Evolutionary conservation across 306 rosid genomes (phyloP), one percentile per base, ranked within the genome.

Genomic region (Alnus rubra): DNA sequence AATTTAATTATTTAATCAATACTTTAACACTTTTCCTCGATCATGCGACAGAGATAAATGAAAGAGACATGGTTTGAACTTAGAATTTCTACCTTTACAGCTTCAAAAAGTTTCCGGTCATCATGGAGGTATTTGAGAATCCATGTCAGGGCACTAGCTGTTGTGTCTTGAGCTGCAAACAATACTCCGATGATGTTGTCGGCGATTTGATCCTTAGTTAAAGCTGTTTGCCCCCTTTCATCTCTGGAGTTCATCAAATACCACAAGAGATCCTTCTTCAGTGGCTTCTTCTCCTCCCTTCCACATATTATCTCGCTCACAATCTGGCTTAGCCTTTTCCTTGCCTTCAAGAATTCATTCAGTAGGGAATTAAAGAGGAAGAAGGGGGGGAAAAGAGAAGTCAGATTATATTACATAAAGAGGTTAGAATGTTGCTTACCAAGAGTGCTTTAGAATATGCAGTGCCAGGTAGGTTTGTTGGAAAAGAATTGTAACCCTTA

Each of bases 141-240:
- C 98, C 98, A 94, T 10, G 98, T 94, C 16, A 92, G 83, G 45
- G 77, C 90, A 87, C 94, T 94, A 8, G 98, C 98, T 48, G 97
- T 94, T 30, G 98, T 94, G 83, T 94, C 98, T 75, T 92, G 97
- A 52, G 98, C 98, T 15, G 98, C 98, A 83, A 94, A 94, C 49
- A 94, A 81, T 14, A 92, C 97, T 52, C 98, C 98, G 70, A 92
- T 90, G 23, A 90, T 83, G 79, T 94, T 94, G 85, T 94, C 98
- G n/a, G 94, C 89, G n/a, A 92, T 89, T 82, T 94, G 92, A 9
- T 89, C 92, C 63, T 88, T 90, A 1, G 51, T 89, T 28, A 90
- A 69, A 7, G 19, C 68, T 54, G 84, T 52, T 42, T 42, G 7
- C 5, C 92, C 88, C 63, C 82, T 84, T 62, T 85, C 91, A 70